Percentiles rank a stretch among this genome's conserved stretches.
Conservation (phyloP, 202 grass and related monocot species). For the Cymbopogon flexuosus region DNA sequence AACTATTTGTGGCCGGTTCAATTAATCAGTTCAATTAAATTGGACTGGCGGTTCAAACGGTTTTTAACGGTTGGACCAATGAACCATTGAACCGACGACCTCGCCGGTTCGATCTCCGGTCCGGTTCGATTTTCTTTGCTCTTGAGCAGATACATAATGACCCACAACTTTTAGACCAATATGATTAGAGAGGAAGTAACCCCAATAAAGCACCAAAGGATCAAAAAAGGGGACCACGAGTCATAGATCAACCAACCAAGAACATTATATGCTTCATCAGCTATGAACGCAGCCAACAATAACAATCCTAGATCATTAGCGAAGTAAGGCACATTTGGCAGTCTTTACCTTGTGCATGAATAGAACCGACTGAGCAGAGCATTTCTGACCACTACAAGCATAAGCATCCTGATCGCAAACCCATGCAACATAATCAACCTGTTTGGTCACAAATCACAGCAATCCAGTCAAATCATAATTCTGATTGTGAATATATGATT, state of each 20-base stretch:
- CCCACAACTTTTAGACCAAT: too few relatives aligned
- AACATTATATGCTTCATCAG: background rate
- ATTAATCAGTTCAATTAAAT: too few relatives aligned
- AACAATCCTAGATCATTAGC: background rate
- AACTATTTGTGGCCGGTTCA: too few relatives aligned
- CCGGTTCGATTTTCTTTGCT: too few relatives aligned
- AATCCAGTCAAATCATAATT: slow-evolving; percentile 18
- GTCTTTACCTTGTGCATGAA: slow-evolving; percentile 84
- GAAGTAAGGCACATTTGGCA: background rate
- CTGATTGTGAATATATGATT: background rate
- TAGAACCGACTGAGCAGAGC: slow-evolving; percentile 94
- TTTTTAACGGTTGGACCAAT: too few relatives aligned
- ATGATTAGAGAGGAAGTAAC: too few relatives aligned
- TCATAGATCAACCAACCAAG: slow-evolving; percentile 1
- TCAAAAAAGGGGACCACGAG: background rate
- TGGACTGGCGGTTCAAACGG: too few relatives aligned
- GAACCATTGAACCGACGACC: too few relatives aligned
- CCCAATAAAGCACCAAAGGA: background rate
- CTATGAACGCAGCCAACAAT: background rate
- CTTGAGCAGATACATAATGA: too few relatives aligned
- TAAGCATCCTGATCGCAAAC: slow-evolving; percentile 99
- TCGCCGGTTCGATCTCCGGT: too few relatives aligned
- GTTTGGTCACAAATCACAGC: slow-evolving; percentile 24
- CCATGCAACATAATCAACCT: slow-evolving; percentile 96
- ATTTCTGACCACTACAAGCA: slow-evolving; percentile 96